Percentiles rank a stretch among this genome's conserved stretches.
Conservation (phyloP, 345 rosid genomes). For the Gynandropsis gynandra region DNA sequence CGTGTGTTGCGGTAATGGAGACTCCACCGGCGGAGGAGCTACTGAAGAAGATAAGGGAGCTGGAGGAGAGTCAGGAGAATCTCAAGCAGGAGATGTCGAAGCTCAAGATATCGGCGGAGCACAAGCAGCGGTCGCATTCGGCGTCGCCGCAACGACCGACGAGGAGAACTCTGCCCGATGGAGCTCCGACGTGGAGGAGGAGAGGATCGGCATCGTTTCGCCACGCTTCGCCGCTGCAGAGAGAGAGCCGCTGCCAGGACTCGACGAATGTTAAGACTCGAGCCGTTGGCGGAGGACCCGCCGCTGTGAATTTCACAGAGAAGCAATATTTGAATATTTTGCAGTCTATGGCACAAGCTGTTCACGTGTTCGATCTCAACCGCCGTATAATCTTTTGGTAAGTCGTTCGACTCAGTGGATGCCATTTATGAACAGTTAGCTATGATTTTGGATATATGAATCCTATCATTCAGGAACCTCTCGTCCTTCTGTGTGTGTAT, state of each 20-base stretch:
- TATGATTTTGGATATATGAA: conserved; percentile 5
- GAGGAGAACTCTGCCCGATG: conserved; percentile 33
- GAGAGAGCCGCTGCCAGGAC: conserved; percentile 47
- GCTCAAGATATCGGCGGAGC: conserved; percentile 45
- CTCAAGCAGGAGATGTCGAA: conserved; percentile 74
- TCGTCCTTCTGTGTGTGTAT: too few species aligned
- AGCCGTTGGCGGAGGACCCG: conserved; percentile 34
- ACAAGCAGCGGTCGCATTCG: conserved; percentile 72
- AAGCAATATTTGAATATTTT: conserved; percentile 76
- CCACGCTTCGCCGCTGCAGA: conserved; percentile 81
- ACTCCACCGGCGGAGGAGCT: conserved; percentile 72
- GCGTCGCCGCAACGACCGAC: conserved; percentile 62
- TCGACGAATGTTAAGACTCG: conserved; percentile 26
- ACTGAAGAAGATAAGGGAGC: conserved; percentile 73
- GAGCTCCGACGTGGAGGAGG: conserved; percentile 37
- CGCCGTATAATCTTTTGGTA: conserved; percentile 79
- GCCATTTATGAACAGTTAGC: neutral
- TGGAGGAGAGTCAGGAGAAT: conserved; percentile 78
- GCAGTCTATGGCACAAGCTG: conserved; percentile 91
- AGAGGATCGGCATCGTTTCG: conserved; percentile 56
- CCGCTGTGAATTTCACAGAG: conserved; percentile 53
- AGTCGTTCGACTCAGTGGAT: conserved; percentile 22
- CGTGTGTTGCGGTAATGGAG: conserved; percentile 37
- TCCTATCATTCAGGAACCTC: neutral
- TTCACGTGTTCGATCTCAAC: conserved; percentile 60